Conservation (phyloP, 352 stramenopile genomes). For the Plasmopara halstedii region DNA sequence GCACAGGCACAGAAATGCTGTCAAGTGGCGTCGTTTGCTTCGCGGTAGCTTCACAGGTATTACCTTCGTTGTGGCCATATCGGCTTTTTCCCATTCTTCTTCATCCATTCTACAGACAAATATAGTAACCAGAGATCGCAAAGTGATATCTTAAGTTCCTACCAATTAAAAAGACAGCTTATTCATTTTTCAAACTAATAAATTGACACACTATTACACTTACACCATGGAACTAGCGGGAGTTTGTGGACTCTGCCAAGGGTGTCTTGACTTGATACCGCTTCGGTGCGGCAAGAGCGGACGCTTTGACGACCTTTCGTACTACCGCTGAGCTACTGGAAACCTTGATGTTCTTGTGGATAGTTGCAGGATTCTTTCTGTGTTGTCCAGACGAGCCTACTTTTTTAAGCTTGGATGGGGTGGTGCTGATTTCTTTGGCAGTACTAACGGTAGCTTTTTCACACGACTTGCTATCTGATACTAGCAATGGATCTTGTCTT, state of each 20-base stretch:
- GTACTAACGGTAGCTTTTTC: constrained; percentile 1
- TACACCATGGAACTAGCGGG: constrained; percentile 5
- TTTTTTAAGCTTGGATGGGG: constrained; percentile 17
- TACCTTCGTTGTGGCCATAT: constrained; percentile 4
- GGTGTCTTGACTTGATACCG: constrained; percentile 26
- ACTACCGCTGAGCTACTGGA: constrained; percentile 1
- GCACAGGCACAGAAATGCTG: constrained; percentile 60
- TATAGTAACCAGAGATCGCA: too few species aligned
- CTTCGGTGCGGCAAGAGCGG: constrained; percentile 23
- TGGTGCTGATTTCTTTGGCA: constrained; percentile 4
- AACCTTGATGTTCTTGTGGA: constrained; percentile 15
- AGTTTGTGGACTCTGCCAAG: constrained; percentile 23
- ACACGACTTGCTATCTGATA: background rate
- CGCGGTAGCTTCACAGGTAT: constrained; percentile 11
- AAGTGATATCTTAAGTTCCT: constrained; percentile 25
- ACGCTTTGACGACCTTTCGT: constrained; percentile 18
- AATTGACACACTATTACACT: constrained; percentile 13
- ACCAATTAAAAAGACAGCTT: constrained; percentile 13
- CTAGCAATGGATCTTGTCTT: constrained; percentile 11
- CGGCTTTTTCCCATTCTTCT: too few species aligned
- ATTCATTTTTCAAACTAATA: constrained; percentile 15
- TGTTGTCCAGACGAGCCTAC: constrained; percentile 1
- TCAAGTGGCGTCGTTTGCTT: constrained; percentile 57
- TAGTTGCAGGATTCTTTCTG: constrained; percentile 17
- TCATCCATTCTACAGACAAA: constrained; percentile 10